These are phyloP conservation scores for Eucalyptus camaldulensis DNA, from an alignment of 345 rosid species.

Conservation along the genomic window DNA sequence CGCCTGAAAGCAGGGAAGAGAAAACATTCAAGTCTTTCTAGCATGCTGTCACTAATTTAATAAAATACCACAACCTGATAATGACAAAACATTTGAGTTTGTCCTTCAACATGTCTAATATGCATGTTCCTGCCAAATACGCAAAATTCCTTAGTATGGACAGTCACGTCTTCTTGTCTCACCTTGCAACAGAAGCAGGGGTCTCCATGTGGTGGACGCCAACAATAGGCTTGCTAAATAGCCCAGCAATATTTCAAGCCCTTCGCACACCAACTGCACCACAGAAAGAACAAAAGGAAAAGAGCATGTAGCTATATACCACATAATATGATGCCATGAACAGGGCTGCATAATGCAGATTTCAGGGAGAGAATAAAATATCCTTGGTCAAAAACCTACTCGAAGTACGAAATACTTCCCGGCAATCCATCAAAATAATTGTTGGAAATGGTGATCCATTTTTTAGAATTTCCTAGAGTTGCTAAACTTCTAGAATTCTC, in stretches of 20 bases:
- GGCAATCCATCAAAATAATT: background rate
- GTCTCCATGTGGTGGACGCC: slow-evolving; percentile 99
- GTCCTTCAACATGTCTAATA: background rate
- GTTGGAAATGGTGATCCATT: no score
- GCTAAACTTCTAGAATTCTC: no score
- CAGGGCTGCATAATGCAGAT: background rate
- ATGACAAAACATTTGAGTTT: background rate
- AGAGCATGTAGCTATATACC: background rate
- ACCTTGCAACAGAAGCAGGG: slow-evolving; percentile 89
- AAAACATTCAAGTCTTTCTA: background rate
- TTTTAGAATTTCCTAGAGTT: no score
- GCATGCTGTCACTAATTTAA: background rate
- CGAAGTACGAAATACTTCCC: background rate
- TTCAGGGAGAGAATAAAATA: background rate
- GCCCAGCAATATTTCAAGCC: slow-evolving; percentile 67
- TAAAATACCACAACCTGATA: background rate
- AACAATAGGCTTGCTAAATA: slow-evolving; percentile 54
- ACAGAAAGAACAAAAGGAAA: background rate
- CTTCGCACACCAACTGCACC: slow-evolving; percentile 82
- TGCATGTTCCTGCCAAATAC: background rate
- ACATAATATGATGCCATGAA: background rate
- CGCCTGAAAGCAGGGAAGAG: background rate
- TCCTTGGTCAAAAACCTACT: background rate
- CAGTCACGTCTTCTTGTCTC: background rate
- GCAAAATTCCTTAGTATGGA: background rate